These are phyloP conservation scores for Neurospora sp. DNA, from an alignment of 495 filamentous ascomycete genomes.

Conservation along the genomic window DNA sequence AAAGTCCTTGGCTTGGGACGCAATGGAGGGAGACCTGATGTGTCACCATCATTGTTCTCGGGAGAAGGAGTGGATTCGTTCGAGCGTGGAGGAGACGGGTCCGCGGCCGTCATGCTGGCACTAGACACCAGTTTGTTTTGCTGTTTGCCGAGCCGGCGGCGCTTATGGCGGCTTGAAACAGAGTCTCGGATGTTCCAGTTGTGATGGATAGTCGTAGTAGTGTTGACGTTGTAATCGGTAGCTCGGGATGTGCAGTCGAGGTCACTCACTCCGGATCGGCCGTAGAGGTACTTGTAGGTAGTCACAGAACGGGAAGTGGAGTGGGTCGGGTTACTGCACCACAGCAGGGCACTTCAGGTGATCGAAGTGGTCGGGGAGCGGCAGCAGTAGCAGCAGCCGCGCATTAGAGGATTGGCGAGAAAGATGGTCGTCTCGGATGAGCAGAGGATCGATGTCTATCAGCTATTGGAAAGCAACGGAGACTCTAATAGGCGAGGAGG, in stretches of 20 bases:
- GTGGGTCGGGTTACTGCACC: neutral
- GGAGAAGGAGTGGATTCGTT: slow-evolving; percentile 11
- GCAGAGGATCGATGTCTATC: neutral
- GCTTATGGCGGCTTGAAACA: neutral
- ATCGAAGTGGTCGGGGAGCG: neutral
- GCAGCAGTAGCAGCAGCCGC: neutral
- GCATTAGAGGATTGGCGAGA: neutral
- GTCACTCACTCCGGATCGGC: neutral
- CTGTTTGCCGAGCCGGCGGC: neutral
- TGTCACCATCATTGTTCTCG: neutral
- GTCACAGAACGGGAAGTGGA: neutral
- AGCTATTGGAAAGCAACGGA: neutral
- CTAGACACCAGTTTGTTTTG: neutral
- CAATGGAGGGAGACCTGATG: neutral
- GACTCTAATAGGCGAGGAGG: neutral
- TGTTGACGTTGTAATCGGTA: neutral
- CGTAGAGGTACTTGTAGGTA: neutral
- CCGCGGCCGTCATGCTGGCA: slow-evolving; percentile 14
- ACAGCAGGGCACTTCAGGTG: neutral
- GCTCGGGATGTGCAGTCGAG: neutral
- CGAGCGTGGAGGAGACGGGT: slow-evolving; percentile 15
- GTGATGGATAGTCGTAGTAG: neutral
- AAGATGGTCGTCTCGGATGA: neutral
- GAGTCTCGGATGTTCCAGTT: neutral
- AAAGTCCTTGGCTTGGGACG: slow-evolving; percentile 21